Conservation (phyloP, 192 early-diverging fungal genomes). For the Geranomyces variabilis region DNA sequence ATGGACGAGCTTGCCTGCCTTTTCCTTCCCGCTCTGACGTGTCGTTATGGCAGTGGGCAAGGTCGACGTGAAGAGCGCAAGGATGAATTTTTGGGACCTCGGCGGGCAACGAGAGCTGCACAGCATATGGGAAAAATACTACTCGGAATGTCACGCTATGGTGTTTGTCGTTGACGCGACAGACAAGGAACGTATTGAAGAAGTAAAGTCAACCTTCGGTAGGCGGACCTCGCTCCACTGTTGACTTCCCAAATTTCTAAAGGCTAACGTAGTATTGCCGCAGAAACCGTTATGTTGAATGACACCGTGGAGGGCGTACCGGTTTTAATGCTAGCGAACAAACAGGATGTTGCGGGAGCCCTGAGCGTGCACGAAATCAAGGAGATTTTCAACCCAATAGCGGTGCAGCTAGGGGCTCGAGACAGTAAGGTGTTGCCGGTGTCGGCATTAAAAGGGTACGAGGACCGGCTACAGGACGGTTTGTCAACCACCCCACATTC, state of each 20-base stretch:
- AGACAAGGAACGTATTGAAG: constrained; percentile 78
- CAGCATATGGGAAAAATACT: constrained; percentile 93
- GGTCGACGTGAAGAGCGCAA: constrained; percentile 67
- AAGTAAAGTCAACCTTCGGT: constrained; percentile 78
- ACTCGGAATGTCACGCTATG: constrained; percentile 88
- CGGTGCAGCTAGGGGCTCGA: constrained; percentile 77
- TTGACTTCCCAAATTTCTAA: background rate
- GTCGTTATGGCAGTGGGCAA: constrained; percentile 66
- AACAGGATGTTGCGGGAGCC: constrained; percentile 77
- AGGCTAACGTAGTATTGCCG: background rate
- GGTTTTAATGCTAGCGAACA: constrained; percentile 92
- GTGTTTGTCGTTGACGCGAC: constrained; percentile 92
- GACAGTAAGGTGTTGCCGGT: constrained; percentile 86
- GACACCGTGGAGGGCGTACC: constrained; percentile 82
- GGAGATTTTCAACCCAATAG: constrained; percentile 89
- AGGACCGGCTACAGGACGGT: no score
- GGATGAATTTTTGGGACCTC: constrained; percentile 93
- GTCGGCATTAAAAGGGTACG: constrained; percentile 81
- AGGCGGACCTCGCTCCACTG: constrained; percentile 20
- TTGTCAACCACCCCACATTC: background rate
- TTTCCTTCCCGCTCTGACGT: background rate
- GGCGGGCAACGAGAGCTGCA: constrained; percentile 90
- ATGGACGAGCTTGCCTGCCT: no score
- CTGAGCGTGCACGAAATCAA: constrained; percentile 80
- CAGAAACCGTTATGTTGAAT: constrained; percentile 77